Base-by-base conservation (phyloP, 2,329 filamentous ascomycete species). In the Didymella arachidicola region DNA sequence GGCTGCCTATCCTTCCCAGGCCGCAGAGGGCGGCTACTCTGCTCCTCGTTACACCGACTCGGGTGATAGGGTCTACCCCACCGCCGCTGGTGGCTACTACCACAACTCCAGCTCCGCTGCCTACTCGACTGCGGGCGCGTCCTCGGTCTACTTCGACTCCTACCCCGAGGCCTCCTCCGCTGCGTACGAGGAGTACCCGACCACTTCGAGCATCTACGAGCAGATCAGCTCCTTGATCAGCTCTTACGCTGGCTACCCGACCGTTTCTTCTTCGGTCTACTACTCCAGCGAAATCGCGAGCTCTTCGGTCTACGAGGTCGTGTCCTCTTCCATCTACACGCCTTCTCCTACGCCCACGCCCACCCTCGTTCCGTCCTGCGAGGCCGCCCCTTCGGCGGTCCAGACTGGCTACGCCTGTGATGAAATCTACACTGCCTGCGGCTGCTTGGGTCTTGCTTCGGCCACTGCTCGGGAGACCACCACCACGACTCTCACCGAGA, bases 401-500 rank as follows among this genome's bases (percentile, higher is more conserved):
- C 53, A 55, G 45, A 55, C 46, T 1, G 53, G 53, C 14, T 59
- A 53, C 41, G 51, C 25, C 16, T 61, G 57, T 32, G 54, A 59
- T 27, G 42, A 46, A 11, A 26, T 63, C 41, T 47, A 44, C 22
- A 22, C 51, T 27, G 61, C 61, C 27, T 63, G 61, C 36, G 48
- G 50, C 39, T 63, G 58, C 54, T 44, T 63, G 32, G 54, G 57
- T 12, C 44, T 63, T 26, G 36, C 57, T 22, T 60, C 60, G 6
- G 60, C 60, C 19, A 63, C 51, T 2, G 48, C 38, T n/a, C 39
- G 53, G 3, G 19, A 41, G 26, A 60, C 58, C 26, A 48, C 43
- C 12, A 53, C 48, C 34, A 57, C 38, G 8, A 60, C 52, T 19
- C 6, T 57, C 18, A 50, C 58, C 18, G 58, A 60, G 25, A n/a